phyloP scores from a whole-genome alignment of 2,329 filamentous ascomycete genomes.

The Penicillium sp. region DNA sequence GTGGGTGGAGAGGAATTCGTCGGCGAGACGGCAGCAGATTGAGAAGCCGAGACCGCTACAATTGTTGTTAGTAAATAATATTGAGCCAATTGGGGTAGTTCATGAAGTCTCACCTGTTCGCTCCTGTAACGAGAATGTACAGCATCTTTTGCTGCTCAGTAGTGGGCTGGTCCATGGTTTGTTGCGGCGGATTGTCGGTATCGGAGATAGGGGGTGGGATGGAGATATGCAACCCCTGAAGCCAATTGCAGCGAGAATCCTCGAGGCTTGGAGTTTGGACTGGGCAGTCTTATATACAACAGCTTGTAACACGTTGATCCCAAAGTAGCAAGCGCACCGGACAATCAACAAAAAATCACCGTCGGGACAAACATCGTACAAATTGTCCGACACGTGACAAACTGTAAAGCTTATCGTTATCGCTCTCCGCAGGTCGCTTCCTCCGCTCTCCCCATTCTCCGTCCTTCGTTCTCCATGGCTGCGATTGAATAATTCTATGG shows the following conservation, averaged over 20 bases:
- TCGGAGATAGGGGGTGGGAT: conserved; percentile 17
- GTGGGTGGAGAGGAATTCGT: conserved; percentile 77
- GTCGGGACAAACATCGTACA: not conserved
- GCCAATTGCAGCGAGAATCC: not conserved
- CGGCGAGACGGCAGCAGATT: conserved; percentile 80
- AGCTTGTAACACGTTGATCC: not conserved
- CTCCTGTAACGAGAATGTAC: conserved; percentile 74
- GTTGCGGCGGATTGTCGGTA: conserved; percentile 6
- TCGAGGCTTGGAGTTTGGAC: not conserved
- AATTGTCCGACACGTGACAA: not conserved
- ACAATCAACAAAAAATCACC: not conserved
- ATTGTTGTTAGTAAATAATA: conserved; percentile 11
- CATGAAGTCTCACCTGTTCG: conserved; percentile 69
- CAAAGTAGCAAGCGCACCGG: not conserved
- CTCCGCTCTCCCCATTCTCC: not conserved
- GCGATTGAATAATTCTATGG: conserved; percentile 5
- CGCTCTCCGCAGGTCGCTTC: conserved; percentile 1
- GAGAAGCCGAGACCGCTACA: conserved; percentile 81
- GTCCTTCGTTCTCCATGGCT: not conserved
- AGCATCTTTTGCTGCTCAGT: conserved; percentile 25
- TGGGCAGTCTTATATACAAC: too few species aligned
- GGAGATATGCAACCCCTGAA: not conserved
- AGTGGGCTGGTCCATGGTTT: conserved; percentile 15
- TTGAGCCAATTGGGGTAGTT: not conserved
- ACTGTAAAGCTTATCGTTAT: conserved; percentile 9